Conservation (phyloP, 148 eudicot species). For the Chenopodium album region DNA sequence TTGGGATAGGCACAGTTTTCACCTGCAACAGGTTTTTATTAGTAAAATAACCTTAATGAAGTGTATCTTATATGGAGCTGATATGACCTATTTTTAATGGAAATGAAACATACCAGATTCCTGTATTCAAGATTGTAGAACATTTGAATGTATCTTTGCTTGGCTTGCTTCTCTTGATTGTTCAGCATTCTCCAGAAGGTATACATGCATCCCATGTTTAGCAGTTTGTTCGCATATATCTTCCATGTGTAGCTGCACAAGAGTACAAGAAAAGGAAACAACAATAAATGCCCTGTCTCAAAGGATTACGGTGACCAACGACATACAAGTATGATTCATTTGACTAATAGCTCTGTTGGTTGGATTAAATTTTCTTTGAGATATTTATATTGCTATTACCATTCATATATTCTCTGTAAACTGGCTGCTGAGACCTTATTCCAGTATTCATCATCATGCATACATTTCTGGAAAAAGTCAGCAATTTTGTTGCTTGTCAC, state of each 20-base stretch:
- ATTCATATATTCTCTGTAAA: conserved; percentile 72
- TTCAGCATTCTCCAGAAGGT: conserved; percentile 72
- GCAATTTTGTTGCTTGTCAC: conserved; percentile 83
- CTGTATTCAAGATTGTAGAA: conserved; percentile 78
- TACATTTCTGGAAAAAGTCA: conserved; percentile 72
- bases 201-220: conserved; percentile 84
- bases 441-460: conserved; percentile 63
- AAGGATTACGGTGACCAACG: neutral
- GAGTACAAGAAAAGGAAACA: neutral
- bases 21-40: conserved; percentile 45
- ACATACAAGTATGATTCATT: neutral
- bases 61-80: conserved; percentile 8
- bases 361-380: neutral
- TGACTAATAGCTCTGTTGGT: neutral
- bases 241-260: conserved; percentile 93
- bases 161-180: conserved; percentile 76
- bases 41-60: neutral
- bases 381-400: conserved; percentile 41
- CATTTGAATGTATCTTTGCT: conserved; percentile 79
- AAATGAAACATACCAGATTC: conserved; percentile 48
- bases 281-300: neutral
- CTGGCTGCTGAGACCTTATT: conserved; percentile 57
- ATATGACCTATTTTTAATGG: neutral
- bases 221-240: conserved; percentile 84
- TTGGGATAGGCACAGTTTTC: conserved; percentile 45